Percentiles rank a stretch among this genome's conserved stretches.
These are phyloP conservation scores for Tetrapisispora fleetii DNA, from an alignment of 805 yeast genomes.

Conservation along the genomic window DNA sequence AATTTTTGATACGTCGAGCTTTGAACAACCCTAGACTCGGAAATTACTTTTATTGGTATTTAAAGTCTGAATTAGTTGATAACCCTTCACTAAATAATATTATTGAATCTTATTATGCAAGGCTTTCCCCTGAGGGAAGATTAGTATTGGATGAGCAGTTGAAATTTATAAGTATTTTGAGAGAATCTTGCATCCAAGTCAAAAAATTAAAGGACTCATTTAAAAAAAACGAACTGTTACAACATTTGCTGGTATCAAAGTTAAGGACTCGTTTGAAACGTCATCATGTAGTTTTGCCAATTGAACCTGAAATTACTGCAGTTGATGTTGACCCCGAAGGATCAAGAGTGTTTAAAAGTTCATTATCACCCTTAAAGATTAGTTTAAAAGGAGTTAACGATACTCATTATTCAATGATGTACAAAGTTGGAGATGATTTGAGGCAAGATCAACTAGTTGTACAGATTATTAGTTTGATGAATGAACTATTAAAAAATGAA, in stretches of 20 bases:
- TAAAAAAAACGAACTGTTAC: slow-evolving; percentile 55
- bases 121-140: slow-evolving; percentile 19
- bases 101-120: slow-evolving; percentile 36
- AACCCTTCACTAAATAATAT: slow-evolving; percentile 41
- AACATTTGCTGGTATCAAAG: slow-evolving; percentile 33
- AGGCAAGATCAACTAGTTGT: slow-evolving; percentile 96
- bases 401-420: slow-evolving; percentile 66
- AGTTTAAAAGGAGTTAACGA: slow-evolving; percentile 54
- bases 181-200: slow-evolving; percentile 53
- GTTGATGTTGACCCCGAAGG: slow-evolving; percentile 72
- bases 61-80: slow-evolving; percentile 80
- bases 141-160: slow-evolving; percentile 46
- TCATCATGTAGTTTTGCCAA: slow-evolving; percentile 59
- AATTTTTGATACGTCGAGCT: slow-evolving; percentile 66
- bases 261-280: slow-evolving; percentile 32
- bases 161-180: slow-evolving; percentile 54
- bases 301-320: slow-evolving; percentile 69
- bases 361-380: slow-evolving; percentile 79
- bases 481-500: slow-evolving; percentile 75
- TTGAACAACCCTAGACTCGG: slow-evolving; percentile 58
- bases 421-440: slow-evolving; percentile 88
- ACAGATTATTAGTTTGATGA: slow-evolving; percentile 87
- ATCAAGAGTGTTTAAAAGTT: slow-evolving; percentile 81
- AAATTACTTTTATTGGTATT: slow-evolving; percentile 83
- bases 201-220: slow-evolving; percentile 67